phyloP scores from a whole-genome alignment of 108 stramenopile species.

The Aurantiochytrium sp. region DNA sequence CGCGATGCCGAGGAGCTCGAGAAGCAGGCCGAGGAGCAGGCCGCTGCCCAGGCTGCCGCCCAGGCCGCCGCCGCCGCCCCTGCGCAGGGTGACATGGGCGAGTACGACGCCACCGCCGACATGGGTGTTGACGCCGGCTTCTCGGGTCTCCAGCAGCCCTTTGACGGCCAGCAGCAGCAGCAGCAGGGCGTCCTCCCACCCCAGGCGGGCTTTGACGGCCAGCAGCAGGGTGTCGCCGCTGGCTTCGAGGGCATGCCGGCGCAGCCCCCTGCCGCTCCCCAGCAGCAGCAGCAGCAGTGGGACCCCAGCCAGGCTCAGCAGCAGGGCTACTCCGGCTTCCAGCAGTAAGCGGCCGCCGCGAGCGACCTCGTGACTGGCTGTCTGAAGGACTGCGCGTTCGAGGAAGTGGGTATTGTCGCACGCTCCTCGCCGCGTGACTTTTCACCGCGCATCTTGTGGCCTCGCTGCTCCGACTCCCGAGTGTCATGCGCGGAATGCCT shows the following conservation, averaged over 20 bases:
- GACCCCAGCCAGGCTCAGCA: not conserved
- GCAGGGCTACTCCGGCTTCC: not conserved
- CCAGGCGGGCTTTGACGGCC: not conserved
- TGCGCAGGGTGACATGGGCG: conserved; percentile 37
- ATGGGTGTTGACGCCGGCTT: conserved; percentile 32
- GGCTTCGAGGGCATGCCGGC: conserved; percentile 11
- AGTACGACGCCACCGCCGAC: conserved; percentile 53
- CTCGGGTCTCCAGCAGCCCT: not conserved
- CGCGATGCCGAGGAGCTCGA: conserved; percentile 99
- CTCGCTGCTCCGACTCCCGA: no score
- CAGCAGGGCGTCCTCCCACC: not conserved
- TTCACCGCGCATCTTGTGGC: no score
- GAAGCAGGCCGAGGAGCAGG: conserved; percentile 90
- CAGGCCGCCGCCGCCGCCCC: conserved; percentile 39
- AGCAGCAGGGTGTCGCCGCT: not conserved
- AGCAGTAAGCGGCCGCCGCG: not conserved
- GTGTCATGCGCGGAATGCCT: no score
- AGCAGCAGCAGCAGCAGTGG: not conserved
- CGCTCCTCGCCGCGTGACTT: no score
- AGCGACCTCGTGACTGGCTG: no score
- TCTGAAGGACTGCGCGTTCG: no score
- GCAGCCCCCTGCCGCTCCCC: not conserved
- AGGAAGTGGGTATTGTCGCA: no score
- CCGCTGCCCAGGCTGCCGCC: conserved; percentile 76
- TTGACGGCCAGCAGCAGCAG: not conserved